These are phyloP conservation scores for Penstemon davidsonii DNA, from an alignment of 257 asterid species.

Conservation along the genomic window DNA sequence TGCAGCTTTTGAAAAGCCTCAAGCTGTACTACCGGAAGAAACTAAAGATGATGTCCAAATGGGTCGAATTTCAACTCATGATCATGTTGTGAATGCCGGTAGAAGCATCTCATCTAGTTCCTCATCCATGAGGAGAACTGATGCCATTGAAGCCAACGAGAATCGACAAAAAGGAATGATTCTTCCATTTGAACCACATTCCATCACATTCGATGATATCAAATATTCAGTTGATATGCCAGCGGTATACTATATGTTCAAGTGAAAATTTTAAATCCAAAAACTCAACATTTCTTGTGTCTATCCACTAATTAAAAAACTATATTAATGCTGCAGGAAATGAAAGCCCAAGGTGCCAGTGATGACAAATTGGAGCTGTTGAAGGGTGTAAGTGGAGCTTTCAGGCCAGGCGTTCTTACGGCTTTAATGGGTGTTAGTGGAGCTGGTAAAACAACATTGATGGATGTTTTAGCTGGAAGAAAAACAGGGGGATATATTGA, in stretches of 20 bases:
- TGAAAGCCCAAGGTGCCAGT: constrained; percentile 58
- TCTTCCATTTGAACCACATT: constrained; percentile 92
- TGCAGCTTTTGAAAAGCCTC: constrained; percentile 62
- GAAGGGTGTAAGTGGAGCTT: constrained; percentile 73
- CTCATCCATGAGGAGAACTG: constrained; percentile 18
- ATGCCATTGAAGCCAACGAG: constrained; percentile 34
- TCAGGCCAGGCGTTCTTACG: constrained; percentile 81
- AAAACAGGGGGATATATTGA: constrained; percentile 84
- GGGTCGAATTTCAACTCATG: constrained; percentile 19
- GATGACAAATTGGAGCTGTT: constrained; percentile 56
- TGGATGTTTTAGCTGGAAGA: constrained; percentile 81
- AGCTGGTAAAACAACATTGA: constrained; percentile 80
- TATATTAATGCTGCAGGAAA: constrained; percentile 44
- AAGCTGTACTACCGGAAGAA: constrained; percentile 50
- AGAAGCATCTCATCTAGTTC: no score
- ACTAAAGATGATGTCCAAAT: constrained; percentile 24
- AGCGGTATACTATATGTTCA: constrained; percentile 36
- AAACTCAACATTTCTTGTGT: neutral
- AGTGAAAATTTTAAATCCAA: neutral
- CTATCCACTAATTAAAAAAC: no score
- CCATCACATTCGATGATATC: constrained; percentile 68
- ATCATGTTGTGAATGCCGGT: neutral
- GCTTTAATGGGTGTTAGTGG: constrained; percentile 92
- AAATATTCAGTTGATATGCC: constrained; percentile 92
- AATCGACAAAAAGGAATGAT: constrained; percentile 62